Percentiles rank a stretch among this genome's conserved stretches.
Conservation (phyloP, 805 yeast species). For the Ogataea nakhonphanomensis region DNA sequence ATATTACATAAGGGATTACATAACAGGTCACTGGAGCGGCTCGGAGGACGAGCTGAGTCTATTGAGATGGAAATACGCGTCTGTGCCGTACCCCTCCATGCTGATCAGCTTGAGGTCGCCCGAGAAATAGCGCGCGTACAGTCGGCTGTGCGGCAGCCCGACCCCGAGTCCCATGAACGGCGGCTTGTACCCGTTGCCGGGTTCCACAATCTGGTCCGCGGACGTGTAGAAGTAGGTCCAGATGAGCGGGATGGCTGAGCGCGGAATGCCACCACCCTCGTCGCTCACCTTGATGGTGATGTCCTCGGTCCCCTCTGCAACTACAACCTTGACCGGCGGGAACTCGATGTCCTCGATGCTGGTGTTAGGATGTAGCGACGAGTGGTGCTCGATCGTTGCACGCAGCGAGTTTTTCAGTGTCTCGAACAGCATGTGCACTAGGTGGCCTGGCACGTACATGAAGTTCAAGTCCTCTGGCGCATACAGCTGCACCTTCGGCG, state of each 20-base stretch:
- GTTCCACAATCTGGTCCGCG: slow-evolving; percentile 60
- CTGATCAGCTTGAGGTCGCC: slow-evolving; percentile 84
- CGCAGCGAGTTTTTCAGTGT: slow-evolving; percentile 81
- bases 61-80: slow-evolving; percentile 82
- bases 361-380: slow-evolving; percentile 48
- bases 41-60: slow-evolving; percentile 70
- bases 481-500: slow-evolving; percentile 76
- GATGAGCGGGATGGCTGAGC: slow-evolving; percentile 76
- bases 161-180: slow-evolving; percentile 96
- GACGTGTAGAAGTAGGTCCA: slow-evolving; percentile 94
- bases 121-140: slow-evolving; percentile 87
- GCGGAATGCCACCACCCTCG: slow-evolving; percentile 92
- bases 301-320: slow-evolving; percentile 86
- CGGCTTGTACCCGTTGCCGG: slow-evolving; percentile 47
- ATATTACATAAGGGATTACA: slow-evolving; percentile 3
- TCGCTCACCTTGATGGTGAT: slow-evolving; percentile 87
- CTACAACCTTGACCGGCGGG: slow-evolving; percentile 83
- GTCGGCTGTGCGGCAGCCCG: slow-evolving; percentile 80
- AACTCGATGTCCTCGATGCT: slow-evolving; percentile 61
- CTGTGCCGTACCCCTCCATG: slow-evolving; percentile 95
- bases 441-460: slow-evolving; percentile 92
- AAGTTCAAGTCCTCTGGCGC: slow-evolving; percentile 75
- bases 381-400: slow-evolving; percentile 83
- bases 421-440: slow-evolving; percentile 88
- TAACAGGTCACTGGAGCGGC: slow-evolving; percentile 46